Conservation (phyloP, 306 rosid genomes). For the Alnus glutinosa region DNA sequence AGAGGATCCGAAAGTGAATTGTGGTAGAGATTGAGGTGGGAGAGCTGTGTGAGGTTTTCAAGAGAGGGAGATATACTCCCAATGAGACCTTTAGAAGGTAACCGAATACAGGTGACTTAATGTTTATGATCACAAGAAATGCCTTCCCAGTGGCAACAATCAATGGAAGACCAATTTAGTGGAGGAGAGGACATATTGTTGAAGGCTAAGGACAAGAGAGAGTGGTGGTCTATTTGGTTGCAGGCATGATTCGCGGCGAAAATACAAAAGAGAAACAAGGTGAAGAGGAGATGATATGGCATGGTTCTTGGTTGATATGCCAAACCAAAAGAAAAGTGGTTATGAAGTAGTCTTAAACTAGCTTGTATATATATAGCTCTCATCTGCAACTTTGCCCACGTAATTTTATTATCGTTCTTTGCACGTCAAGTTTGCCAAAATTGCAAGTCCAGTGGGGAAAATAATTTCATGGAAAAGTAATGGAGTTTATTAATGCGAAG, state of each 20-base stretch:
- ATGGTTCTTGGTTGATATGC: too few relatives aligned
- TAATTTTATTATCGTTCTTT: too few relatives aligned
- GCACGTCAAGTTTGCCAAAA: too few relatives aligned
- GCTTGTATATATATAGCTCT: too few relatives aligned
- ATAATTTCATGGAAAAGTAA: too few relatives aligned
- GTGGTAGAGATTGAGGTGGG: neutral
- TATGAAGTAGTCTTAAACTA: too few relatives aligned
- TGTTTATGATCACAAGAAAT: neutral
- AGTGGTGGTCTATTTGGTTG: neutral
- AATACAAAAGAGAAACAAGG: too few relatives aligned
- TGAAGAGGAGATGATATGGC: too few relatives aligned
- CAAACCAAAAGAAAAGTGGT: too few relatives aligned
- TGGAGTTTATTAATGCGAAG: too few relatives aligned
- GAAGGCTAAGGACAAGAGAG: neutral
- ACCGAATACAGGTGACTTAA: neutral
- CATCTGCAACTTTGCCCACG: too few relatives aligned
- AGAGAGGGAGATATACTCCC: neutral
- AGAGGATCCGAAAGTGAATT: neutral
- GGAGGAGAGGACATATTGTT: neutral
- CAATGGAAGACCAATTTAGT: slow-evolving; percentile 3
- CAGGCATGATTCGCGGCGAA: neutral
- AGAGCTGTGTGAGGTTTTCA: neutral
- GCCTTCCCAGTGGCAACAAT: neutral
- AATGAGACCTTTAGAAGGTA: neutral
- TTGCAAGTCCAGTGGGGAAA: too few relatives aligned